phyloP scores from a whole-genome alignment of 352 stramenopile species.

The Vaucheria bursata region DNA sequence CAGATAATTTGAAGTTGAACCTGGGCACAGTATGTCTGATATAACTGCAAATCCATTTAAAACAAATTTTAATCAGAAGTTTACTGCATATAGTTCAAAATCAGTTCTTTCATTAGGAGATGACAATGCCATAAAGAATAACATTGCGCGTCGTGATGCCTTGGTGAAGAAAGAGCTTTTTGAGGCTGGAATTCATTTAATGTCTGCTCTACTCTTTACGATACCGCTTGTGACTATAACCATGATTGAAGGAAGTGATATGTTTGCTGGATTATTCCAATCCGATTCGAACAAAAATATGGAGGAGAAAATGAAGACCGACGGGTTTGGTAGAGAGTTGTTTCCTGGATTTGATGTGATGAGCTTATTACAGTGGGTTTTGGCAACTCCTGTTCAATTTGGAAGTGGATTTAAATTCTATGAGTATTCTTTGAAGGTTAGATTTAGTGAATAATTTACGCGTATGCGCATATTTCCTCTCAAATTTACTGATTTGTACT shows the following conservation, averaged over 20 bases:
- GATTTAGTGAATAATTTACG: too few relatives aligned
- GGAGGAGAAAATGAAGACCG: too few relatives aligned
- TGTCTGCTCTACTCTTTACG: constrained; percentile 17
- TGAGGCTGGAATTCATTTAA: background rate
- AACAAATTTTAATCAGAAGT: too few relatives aligned
- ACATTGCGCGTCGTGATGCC: background rate
- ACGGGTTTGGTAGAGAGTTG: background rate
- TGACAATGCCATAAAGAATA: constrained; percentile 6
- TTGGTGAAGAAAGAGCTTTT: background rate
- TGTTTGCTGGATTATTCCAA: too few relatives aligned
- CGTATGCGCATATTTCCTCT: too few relatives aligned
- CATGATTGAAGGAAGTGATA: constrained; percentile 11
- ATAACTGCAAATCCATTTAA: too few relatives aligned
- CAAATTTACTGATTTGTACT: too few relatives aligned
- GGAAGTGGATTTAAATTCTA: constrained; percentile 83
- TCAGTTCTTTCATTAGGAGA: too few relatives aligned
- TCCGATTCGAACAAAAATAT: too few relatives aligned
- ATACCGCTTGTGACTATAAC: constrained; percentile 15
- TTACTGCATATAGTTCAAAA: too few relatives aligned
- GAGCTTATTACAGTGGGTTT: constrained; percentile 28
- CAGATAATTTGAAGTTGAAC: too few relatives aligned
- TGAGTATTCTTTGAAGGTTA: constrained; percentile 72
- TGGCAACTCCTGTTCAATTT: constrained; percentile 91
- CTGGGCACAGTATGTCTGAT: too few relatives aligned
- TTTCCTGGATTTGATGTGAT: constrained; percentile 10